Conservation (phyloP, 345 rosid species). For the Corchorus capsularis region DNA sequence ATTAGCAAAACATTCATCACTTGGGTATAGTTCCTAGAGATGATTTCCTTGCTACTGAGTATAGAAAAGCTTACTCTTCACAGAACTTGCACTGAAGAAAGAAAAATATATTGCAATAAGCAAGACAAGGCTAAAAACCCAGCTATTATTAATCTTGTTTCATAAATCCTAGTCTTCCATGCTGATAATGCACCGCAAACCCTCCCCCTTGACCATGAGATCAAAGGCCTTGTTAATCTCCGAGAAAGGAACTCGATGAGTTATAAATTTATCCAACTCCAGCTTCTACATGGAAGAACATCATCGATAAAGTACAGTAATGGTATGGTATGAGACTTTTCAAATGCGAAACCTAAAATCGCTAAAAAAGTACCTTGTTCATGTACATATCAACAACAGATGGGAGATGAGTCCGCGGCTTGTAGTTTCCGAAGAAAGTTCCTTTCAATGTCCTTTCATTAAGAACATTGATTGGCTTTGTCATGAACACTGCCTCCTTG, state of each 20-base stretch:
- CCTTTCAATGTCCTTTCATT: constrained; percentile 38
- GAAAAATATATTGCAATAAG: neutral
- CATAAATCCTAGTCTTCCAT: constrained; percentile 32
- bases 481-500: constrained; percentile 33
- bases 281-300: constrained; percentile 34
- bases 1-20: neutral
- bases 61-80: neutral
- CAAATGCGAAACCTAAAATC: neutral
- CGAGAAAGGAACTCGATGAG: constrained; percentile 47
- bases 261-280: constrained; percentile 51
- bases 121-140: neutral
- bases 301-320: neutral
- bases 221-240: constrained; percentile 61
- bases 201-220: constrained; percentile 47
- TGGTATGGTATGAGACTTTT: neutral
- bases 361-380: constrained; percentile 30
- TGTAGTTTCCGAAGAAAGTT: constrained; percentile 41
- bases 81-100: neutral
- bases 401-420: constrained; percentile 32
- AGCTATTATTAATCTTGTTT: no score
- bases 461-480: constrained; percentile 33
- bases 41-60: no score
- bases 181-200: constrained; percentile 47
- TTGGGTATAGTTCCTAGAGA: no score
- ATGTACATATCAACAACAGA: constrained; percentile 34